Evolutionary conservation across 495 filamentous ascomycete species (phyloP), one percentile per base, ranked within the genome.

Genomic region (Daldinia vernicosa): DNA sequence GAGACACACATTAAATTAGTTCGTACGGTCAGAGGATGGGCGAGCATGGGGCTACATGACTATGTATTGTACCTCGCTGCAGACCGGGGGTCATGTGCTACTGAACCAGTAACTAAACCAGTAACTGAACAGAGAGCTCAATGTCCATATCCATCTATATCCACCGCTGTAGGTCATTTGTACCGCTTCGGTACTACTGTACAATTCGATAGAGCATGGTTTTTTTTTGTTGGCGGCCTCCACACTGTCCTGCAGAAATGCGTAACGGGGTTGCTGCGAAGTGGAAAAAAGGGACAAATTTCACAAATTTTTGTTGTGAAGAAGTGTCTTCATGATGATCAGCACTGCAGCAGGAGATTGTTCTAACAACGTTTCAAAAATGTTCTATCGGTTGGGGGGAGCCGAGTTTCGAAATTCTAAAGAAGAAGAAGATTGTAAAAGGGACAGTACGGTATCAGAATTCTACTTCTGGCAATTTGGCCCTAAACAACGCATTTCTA

Each of bases 1-100:
- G 70, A 69, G 66, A 52, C 57, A 43, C 66, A 66, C 22, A 37
- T 40, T 73, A 73, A 73, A 73, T 73, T 69, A 66, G 62, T 61
- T 66, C 60, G 47, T 47, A 64, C 64, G 14, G 69, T 72, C 55
- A 62, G 66, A 62, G 30, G 40, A 65, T 56, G 40, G 43, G 45
- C 19, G 51, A 69, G 55, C 33, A 39, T 39, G 52, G n/a, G 40
- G n/a, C 11, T 11, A 30, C 12, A 30, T 53, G 27, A 35, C 55
- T 26, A 27, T n/a, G n/a, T n/a, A n/a, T n/a, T n/a, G n/a, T n/a
- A n/a, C n/a, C n/a, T n/a, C 53, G 52, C 45, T 64, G 67, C 33
- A 57, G 28, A 60, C 53, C 53, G 39, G 69, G 69, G 69, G 53
- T 72, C 64, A 63, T 60, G 54, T 67, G 69, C 47, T 37, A 63